A percentile compares a stretch with the other conserved stretches of the same genome.
These are phyloP conservation scores for Magnusiomyces suaveolens DNA, from an alignment of 1,139 yeast species.

Conservation along the genomic window DNA sequence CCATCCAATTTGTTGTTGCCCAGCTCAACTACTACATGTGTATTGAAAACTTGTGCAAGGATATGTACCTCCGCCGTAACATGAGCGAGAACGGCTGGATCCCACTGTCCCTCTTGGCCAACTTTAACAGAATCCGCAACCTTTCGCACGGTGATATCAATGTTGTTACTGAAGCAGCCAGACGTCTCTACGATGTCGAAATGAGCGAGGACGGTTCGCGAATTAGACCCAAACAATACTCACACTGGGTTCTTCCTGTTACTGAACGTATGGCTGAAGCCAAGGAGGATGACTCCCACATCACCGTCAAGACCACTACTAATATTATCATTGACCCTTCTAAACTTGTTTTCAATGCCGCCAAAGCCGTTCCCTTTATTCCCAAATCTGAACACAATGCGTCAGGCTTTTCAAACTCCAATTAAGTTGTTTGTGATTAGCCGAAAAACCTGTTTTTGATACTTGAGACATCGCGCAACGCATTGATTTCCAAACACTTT, in stretches of 20 bases:
- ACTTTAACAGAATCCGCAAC: not conserved
- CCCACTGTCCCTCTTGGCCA: slow-evolving; percentile 38
- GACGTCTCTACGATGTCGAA: not conserved
- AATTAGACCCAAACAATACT: slow-evolving; percentile 27
- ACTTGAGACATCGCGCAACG: no score
- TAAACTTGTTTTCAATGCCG: slow-evolving; percentile 30
- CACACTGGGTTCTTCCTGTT: slow-evolving; percentile 43
- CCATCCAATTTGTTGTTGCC: slow-evolving; percentile 28
- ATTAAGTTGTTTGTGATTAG: no score
- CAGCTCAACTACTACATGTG: slow-evolving; percentile 88
- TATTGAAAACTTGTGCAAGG: slow-evolving; percentile 75
- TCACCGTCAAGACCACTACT: not conserved
- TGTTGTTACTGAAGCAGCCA: not conserved
- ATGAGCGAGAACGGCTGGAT: slow-evolving; percentile 75
- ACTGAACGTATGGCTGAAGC: slow-evolving; percentile 11
- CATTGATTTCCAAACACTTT: no score
- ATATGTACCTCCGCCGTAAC: slow-evolving; percentile 63
- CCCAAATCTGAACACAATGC: slow-evolving; percentile 22
- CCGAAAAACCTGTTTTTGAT: no score
- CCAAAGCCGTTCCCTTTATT: slow-evolving; percentile 33
- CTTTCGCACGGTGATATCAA: not conserved
- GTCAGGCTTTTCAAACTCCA: not conserved
- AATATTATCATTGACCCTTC: slow-evolving; percentile 20
- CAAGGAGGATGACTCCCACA: not conserved
- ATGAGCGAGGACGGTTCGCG: not conserved